These are phyloP conservation scores for Yarrowia sp. DNA, from an alignment of 805 yeast species.

Conservation along the genomic window DNA sequence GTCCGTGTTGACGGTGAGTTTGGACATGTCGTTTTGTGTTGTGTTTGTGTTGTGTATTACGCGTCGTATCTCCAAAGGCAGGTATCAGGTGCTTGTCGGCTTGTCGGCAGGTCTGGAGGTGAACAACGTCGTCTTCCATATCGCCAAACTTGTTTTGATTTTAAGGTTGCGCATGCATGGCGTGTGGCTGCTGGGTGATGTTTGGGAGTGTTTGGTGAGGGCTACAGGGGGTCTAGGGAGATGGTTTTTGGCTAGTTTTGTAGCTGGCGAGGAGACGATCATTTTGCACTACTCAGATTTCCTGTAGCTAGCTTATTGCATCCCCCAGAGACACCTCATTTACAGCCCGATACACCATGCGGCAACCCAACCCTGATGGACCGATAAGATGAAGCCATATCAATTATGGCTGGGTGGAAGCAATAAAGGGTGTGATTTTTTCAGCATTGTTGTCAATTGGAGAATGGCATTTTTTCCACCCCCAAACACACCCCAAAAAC, in stretches of 20 bases:
- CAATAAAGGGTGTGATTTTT: no score
- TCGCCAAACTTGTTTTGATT: slow-evolving; percentile 22
- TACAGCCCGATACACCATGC: background rate
- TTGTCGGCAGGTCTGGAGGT: no score
- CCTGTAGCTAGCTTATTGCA: background rate
- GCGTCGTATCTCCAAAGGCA: no score
- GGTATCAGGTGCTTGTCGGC: no score
- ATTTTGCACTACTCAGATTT: background rate
- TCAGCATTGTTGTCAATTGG: no score
- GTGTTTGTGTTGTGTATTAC: background rate
- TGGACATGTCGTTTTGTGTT: slow-evolving; percentile 3
- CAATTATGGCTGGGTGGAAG: no score
- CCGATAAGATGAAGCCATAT: slow-evolving; percentile 13
- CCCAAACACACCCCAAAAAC: no score
- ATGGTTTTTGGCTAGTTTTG: no score
- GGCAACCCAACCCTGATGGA: background rate
- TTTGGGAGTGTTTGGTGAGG: no score
- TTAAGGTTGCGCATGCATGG: slow-evolving; percentile 15
- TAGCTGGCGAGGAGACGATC: background rate
- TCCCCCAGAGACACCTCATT: no score
- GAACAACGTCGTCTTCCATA: background rate
- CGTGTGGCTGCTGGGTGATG: background rate
- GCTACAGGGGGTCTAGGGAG: background rate
- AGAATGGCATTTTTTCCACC: no score
- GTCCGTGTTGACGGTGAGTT: slow-evolving; percentile 23